These are phyloP conservation scores for Spencermartinsiella ligniputridi DNA, from an alignment of 1,139 yeast genomes.

Conservation along the genomic window DNA sequence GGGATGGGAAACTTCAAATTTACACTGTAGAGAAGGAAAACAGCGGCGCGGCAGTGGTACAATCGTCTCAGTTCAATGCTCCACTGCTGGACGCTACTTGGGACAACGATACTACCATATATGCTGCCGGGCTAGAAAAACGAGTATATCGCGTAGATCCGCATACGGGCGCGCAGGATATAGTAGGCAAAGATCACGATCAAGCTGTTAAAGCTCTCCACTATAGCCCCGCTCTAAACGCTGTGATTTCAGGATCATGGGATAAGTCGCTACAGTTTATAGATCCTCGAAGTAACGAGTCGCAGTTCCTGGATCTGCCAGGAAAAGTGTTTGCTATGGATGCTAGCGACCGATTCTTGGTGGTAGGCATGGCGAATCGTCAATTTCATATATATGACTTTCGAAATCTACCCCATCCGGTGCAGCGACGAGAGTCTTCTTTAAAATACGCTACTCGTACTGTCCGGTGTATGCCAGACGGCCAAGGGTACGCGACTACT, in stretches of 20 bases:
- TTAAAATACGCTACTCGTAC: conserved; percentile 67
- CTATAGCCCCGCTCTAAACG: conserved; percentile 25
- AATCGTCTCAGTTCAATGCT: conserved; percentile 23
- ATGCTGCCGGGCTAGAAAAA: conserved; percentile 28
- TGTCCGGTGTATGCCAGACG: conserved; percentile 53
- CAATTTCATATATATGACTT: conserved; percentile 57
- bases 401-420: conserved; percentile 43
- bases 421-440: conserved; percentile 61
- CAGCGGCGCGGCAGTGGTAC: conserved; percentile 14
- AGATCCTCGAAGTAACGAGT: conserved; percentile 33
- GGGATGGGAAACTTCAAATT: conserved; percentile 34
- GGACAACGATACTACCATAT: conserved; percentile 24
- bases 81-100: conserved; percentile 34
- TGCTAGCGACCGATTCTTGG: conserved; percentile 40
- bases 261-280: conserved; percentile 44
- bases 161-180: conserved; percentile 21
- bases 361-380: conserved; percentile 55
- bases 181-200: conserved; percentile 32
- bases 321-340: conserved; percentile 68
- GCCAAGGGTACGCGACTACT: conserved; percentile 68
- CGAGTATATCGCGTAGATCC: conserved; percentile 28
- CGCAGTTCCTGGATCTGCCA: conserved; percentile 31
- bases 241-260: conserved; percentile 52
- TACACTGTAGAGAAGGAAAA: conserved; percentile 21
- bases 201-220: conserved; percentile 33